A percentile compares a stretch with the other conserved stretches of the same genome.
These are phyloP conservation scores for Metarhizium guizhouense DNA, from an alignment of 2,329 filamentous ascomycete species.

Conservation along the genomic window DNA sequence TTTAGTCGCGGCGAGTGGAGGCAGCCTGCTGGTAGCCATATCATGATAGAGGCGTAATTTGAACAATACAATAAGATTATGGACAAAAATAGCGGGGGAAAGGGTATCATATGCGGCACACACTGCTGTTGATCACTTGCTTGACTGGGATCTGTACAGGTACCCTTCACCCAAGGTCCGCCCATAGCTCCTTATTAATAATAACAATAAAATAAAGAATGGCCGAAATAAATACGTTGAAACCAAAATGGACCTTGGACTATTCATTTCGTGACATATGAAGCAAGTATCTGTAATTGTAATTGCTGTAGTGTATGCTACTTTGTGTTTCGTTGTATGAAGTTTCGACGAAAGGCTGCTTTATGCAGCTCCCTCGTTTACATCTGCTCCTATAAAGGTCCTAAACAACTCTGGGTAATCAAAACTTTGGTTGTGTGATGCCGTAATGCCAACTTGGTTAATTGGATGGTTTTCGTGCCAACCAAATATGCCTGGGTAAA, in stretches of 20 bases:
- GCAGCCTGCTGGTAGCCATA: neutral
- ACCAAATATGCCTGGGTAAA: slow-evolving; percentile 13
- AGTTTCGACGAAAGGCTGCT: neutral
- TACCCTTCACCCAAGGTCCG: neutral
- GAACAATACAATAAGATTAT: neutral
- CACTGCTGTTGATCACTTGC: neutral
- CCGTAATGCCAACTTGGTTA: neutral
- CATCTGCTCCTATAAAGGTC: neutral
- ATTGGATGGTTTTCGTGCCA: slow-evolving; percentile 10
- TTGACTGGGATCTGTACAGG: neutral
- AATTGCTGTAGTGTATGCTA: no score
- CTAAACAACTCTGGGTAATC: neutral
- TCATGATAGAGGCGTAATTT: neutral
- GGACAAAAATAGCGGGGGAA: neutral
- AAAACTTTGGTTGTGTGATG: neutral
- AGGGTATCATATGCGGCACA: neutral
- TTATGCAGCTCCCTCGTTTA: neutral
- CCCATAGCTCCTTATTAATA: neutral
- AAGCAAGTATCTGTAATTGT: no score
- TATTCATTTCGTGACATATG: neutral
- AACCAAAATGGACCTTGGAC: neutral
- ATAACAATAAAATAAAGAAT: neutral
- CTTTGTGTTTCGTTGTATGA: neutral
- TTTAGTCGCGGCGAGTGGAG: no score
- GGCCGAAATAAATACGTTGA: neutral